Base-by-base conservation (phyloP, 2,329 filamentous ascomycete genomes). In the Thielaviopsis musarum region DNA sequence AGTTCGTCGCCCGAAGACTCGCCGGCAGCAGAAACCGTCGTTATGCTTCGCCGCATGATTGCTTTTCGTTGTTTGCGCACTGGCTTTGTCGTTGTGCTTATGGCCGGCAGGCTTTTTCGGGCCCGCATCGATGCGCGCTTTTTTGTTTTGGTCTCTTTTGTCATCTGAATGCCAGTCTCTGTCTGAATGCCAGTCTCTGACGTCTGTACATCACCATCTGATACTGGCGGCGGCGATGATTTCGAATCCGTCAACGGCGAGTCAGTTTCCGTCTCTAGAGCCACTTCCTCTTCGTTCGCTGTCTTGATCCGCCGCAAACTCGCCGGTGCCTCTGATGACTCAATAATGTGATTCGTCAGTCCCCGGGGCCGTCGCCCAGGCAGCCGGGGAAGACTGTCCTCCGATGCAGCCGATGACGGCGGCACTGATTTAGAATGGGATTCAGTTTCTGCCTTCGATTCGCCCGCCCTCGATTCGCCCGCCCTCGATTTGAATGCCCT, bases 1-100 rank as follows among this genome's bases (percentile, higher is more conserved):
- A 21, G 19, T 28, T 62, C 60, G 41, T 62, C 60, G 15, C 54
- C 54, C 10, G 57, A 59, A 19, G 57, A 62, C 15, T 62, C 60
- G 21, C 19, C 21, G 5, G 24, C 21, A 6, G 51, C 38, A 5
- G 24, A 22, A 21, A n/a, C n/a, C 45, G 45, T n/a, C n/a, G 45
- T 49, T n/a, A 49, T 49, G 19, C 45, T 49, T 10, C 45, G 45
- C 45, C 45, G 45, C 17, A 49, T 21, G n/a, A 21, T 9, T 3
- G 45, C 45, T n/a, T 49, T 49, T 49, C n/a, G 3, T 21, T 21
- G 45, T n/a, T 49, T 49, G 3, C 17, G 17, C 5, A 21, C 17
- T 21, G 45, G n/a, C n/a, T 49, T 49, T 49, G 45, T 10, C n/a
- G 45, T 12, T 12, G 45, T 21, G n/a, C 17, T 49, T 10, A 49